Base-by-base conservation (phyloP, 495 filamentous ascomycete genomes). In the Talaromyces ruber region DNA sequence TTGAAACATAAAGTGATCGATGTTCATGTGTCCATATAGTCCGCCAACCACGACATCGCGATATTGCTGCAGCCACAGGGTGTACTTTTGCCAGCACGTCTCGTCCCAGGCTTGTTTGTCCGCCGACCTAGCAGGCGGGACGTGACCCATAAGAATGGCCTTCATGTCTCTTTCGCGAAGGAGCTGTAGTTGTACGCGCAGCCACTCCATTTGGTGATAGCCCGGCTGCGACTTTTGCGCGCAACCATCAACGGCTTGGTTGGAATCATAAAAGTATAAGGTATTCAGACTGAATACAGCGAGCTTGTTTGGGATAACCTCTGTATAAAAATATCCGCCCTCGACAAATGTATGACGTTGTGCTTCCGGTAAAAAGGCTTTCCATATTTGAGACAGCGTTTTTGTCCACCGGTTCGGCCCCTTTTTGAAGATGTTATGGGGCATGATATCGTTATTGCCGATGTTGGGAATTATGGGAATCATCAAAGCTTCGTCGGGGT, bases 1-100 rank as follows among this genome's bases (percentile, higher is more conserved):
- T 67, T 97, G 93, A 8, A 99, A 74, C 67, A 98, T 83, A 74
- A 98, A 99, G 70, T 99, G 94, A 68, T 99, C 94, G 63, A 97
- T 88, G 69, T 99, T 99, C 93, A 99, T 98, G 70, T 99, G 94
- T 2, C 93, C 94, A 65, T 89, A 99, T 16, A 94, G 61, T 16
- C 85, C 84, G 6, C 83, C 83, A 37, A 92, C 82, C 11, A 99
- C 77, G 11, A 99, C 86, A 72, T 99, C 94, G 37, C 95, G 89
- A 67, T 92, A 99, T 67, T 92, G 90, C 67, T 85, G 79, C 65
- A 92, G 71, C 91, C 92, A 97, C 3, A 97, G 77, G 0, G 93
- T 88, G 73, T 96, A 99, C 70, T 97, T 97, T 72, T 96, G 94
- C 94, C 95, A 99, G 75, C 94, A 99, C 0, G 89, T 91, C 75